Base-by-base conservation (phyloP, 129 eudicot genomes). In the Centella asiatica region DNA sequence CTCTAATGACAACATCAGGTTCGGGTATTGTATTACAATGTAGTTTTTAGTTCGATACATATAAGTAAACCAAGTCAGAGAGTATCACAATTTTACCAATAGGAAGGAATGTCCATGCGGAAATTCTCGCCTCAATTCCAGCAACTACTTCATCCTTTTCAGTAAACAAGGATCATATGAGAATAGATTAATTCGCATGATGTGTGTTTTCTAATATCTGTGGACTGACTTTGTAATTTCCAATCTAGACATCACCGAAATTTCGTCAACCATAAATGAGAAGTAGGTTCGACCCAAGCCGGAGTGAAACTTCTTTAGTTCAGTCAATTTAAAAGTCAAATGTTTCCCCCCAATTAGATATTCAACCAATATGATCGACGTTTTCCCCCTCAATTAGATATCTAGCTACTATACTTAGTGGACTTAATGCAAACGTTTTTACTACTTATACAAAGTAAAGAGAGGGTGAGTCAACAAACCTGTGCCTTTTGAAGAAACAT, bases 91-190 rank as follows among this genome's bases (percentile, higher is more conserved):
- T 44, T 61, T 49, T 75, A 82, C 92, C 97, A 68, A 48, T 60
- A 1, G 97, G 97, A 69, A 89, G 90, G 48, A 89, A 89, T 13
- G 97, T 89, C 97, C 97, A 89, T 0, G 84, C 87, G 20, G 97
- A 83, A 56, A 89, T 85, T 66, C 83, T 83, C 14, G 74, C 71
- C 83, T 89, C 97, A 49, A 85, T 45, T 26, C 77, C 62, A 50
- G 83, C 79, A 59, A 89, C 84, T 37, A 85, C 67, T 57, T 80
- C 81, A 74, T 84, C 96, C 96, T 88, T 54, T 48, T 74, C 36
- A 55, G 13, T 50, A 46, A 31, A 12, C 37, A 54, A 73, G 15
- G 24, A 20, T 53, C 27, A 2, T 26, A 11, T 24, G 6, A 4
- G 9, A 12, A 24, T 4, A 11, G 36, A 53, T 27, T 52, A 52